Evolutionary conservation across 2,329 filamentous ascomycete genomes (phyloP).

Genomic region (Fonsecaea monophora): DNA sequence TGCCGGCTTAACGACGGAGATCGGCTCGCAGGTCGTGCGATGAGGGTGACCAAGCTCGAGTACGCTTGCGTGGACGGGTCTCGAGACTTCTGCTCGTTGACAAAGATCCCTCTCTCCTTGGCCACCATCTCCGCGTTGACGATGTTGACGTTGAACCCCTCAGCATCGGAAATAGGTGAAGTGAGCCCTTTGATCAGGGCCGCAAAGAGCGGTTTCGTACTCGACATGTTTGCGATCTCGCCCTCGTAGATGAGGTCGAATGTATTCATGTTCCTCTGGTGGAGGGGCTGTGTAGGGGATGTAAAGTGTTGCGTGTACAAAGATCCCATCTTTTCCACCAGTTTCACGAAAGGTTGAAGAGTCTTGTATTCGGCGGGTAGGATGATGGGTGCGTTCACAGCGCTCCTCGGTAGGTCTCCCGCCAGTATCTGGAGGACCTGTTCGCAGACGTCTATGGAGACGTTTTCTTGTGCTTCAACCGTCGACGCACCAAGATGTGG

Average conservation of each 20-base stretch:
- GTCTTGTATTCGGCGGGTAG: constrained; percentile 80
- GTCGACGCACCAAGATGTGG: constrained; percentile 82
- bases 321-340: constrained; percentile 79
- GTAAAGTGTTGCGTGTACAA: constrained; percentile 79
- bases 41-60: constrained; percentile 73
- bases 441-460: constrained; percentile 80
- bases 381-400: constrained; percentile 82
- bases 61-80: constrained; percentile 69
- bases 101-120: constrained; percentile 76
- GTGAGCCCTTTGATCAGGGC: constrained; percentile 79
- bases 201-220: constrained; percentile 79
- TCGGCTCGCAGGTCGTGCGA: constrained; percentile 55
- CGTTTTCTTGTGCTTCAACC: constrained; percentile 82
- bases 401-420: constrained; percentile 74
- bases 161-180: constrained; percentile 69
- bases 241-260: constrained; percentile 82
- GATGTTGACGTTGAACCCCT: constrained; percentile 76
- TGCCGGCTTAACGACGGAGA: constrained; percentile 46
- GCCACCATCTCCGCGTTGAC: constrained; percentile 80
- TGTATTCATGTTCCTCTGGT: constrained; percentile 62
- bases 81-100: constrained; percentile 74
- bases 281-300: constrained; percentile 45
- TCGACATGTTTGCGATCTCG: constrained; percentile 72
- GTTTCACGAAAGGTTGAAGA: constrained; percentile 75
- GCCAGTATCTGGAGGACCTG: constrained; percentile 76